Percentiles rank a stretch among this genome's conserved stretches.
Conservation (phyloP, 768 basidiomycete species). For the Dendrothele bispora region DNA sequence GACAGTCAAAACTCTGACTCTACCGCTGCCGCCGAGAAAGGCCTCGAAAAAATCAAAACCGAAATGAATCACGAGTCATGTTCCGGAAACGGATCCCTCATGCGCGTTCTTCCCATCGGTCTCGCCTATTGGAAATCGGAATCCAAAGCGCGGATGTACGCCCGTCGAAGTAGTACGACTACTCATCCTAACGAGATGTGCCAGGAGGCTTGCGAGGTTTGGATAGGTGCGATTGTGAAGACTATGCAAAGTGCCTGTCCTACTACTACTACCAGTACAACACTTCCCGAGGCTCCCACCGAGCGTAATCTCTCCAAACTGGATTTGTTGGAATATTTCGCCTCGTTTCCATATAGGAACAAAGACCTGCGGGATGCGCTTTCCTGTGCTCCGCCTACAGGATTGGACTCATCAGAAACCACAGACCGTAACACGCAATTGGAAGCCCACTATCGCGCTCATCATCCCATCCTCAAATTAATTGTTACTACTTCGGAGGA, state of each 20-base stretch:
- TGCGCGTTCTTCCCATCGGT: conserved; percentile 45
- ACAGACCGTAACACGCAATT: conserved; percentile 21
- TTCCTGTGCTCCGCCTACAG: conserved; percentile 31
- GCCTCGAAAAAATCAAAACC: conserved; percentile 27
- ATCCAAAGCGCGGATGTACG: conserved; percentile 27
- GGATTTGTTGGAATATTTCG: conserved; percentile 36
- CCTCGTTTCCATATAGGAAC: too few relatives aligned
- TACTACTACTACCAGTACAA: too few relatives aligned
- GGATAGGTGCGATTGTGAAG: too few relatives aligned
- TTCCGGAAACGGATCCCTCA: conserved; percentile 43
- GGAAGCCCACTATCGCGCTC: conserved; percentile 31
- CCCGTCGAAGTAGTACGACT: conserved; percentile 40
- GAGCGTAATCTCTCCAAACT: conserved; percentile 29
- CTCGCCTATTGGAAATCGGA: conserved; percentile 42
- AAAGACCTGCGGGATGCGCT: conserved; percentile 29
- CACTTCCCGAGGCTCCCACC: too few relatives aligned
- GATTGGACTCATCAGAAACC: conserved; percentile 15
- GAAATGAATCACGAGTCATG: conserved; percentile 24
- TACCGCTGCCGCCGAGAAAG: conserved; percentile 15
- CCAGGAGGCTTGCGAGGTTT: conserved; percentile 40
- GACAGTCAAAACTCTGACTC: too few relatives aligned
- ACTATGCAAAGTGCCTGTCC: too few relatives aligned
- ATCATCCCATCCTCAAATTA: conserved; percentile 41
- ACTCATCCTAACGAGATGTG: too few relatives aligned
- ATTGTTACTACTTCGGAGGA: too few relatives aligned